Percentiles rank a stretch among this genome's conserved stretches.
Conservation (phyloP, 2,329 filamentous ascomycete genomes). For the Fusarium xyrophilum region DNA sequence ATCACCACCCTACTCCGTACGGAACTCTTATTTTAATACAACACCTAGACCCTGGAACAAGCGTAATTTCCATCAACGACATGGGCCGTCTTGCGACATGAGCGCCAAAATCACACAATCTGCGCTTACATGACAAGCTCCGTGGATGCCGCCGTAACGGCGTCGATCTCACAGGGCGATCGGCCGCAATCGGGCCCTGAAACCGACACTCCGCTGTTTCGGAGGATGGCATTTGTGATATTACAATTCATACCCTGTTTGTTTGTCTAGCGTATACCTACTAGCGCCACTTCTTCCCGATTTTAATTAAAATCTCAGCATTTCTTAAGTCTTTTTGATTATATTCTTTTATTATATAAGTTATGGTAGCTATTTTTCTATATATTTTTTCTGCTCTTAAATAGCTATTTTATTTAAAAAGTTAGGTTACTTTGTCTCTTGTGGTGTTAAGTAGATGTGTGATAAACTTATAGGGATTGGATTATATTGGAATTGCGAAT, state of each 20-base stretch:
- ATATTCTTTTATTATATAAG: too few relatives aligned
- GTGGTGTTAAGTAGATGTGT: too few relatives aligned
- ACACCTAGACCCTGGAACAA: constrained; percentile 13
- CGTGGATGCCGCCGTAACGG: not conserved
- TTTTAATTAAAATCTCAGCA: too few relatives aligned
- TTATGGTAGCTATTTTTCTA: too few relatives aligned
- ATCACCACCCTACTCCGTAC: constrained; percentile 19
- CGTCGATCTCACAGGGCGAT: constrained; percentile 25
- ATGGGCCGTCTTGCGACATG: constrained; percentile 33
- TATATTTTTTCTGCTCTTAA: too few relatives aligned
- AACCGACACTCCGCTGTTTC: constrained; percentile 19
- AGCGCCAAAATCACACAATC: constrained; percentile 43
- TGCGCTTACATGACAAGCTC: constrained; percentile 1
- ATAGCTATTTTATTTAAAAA: too few relatives aligned
- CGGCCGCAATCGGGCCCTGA: constrained; percentile 25
- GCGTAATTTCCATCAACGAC: constrained; percentile 21
- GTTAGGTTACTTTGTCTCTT: too few relatives aligned
- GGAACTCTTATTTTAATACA: not conserved
- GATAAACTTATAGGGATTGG: too few relatives aligned
- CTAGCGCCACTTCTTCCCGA: too few relatives aligned
- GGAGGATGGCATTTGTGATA: not conserved
- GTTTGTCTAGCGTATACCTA: too few relatives aligned
- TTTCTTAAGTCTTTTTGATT: too few relatives aligned
- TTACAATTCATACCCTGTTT: too few relatives aligned
- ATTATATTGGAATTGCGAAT: not conserved